Evolutionary conservation across 352 stramenopile species (phyloP), one percentile per base, ranked within the genome.

Genomic region (Pythium vanterpoolii): DNA sequence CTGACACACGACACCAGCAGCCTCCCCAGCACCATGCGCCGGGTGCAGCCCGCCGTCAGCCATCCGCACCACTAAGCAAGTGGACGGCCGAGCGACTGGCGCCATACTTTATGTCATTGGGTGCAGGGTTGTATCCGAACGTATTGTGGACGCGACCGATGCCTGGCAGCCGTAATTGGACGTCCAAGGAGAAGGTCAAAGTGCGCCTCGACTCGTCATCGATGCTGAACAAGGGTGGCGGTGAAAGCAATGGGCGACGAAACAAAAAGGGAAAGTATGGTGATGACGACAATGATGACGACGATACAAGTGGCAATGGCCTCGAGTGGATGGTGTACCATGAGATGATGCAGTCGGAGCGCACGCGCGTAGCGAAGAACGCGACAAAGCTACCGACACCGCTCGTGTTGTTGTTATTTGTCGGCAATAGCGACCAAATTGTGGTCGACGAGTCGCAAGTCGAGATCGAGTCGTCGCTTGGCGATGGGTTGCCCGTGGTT

Each of bases 271-370:
- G 62, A 0, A 51, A 52, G 47, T 43, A 48, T 2, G 49, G 36
- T 50, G 64, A 71, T 19, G 54, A 64, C 24, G 56, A 78, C 21
- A 52, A 64, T 23, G 56, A 78, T 19, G 47, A 39, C 28, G 70
- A 76, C 21, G 55, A 66, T 16, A 54, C 76, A 11, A 60, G 43
- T n/a, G 49, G 28, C 24, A 68, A 52, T 1, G 58, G 60, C 21
- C 69, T 81, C 27, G 74, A 93, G 48, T 93, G 81, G 81, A 74
- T 89, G 10, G 71, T 89, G 52, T 93, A 89, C 52, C 81, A 93
- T 50, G 84, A 90, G 64, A 93, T 93, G 84, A 89, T 89, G 77
- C 84, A 93, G 56, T 86, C 78, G 3, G 78, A 89, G 43, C 76
- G 71, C 48, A 78, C 65, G 14, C 81, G 84, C 9, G 54, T 86